Evolutionary conservation across 345 rosid species (phyloP).

Genomic region (Microthlaspi erraticum): DNA sequence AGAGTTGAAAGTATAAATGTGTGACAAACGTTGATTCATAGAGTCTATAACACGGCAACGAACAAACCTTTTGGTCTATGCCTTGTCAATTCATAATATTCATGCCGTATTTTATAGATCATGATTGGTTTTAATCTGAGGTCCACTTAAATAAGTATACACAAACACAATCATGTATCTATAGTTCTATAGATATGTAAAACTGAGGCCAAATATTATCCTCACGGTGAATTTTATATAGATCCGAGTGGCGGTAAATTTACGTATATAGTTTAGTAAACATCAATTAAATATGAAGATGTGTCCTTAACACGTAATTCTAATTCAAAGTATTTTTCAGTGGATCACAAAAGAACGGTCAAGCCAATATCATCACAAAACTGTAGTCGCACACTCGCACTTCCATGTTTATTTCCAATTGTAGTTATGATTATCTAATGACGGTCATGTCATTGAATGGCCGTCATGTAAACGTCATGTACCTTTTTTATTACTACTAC

Average conservation of each 20-base stretch:
- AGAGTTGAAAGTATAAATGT: conserved; percentile 12
- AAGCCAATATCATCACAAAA: conserved; percentile 28
- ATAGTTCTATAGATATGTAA: neutral
- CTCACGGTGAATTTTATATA: neutral
- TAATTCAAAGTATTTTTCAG: conserved; percentile 1
- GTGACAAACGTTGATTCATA: conserved; percentile 37
- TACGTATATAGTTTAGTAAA: neutral
- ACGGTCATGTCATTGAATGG: conserved; percentile 13
- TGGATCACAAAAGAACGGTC: conserved; percentile 18
- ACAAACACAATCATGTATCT: neutral
- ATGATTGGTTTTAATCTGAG: conserved; percentile 24
- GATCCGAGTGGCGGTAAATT: neutral
- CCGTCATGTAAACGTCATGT: conserved; percentile 14
- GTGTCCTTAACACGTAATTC: neutral
- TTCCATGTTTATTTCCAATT: neutral
- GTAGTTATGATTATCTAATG: neutral
- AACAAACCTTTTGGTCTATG: conserved; percentile 26
- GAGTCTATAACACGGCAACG: conserved; percentile 37
- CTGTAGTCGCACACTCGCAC: neutral
- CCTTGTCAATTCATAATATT: conserved; percentile 24
- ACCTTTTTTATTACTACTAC: too few relatives aligned
- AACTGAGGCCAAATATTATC: neutral
- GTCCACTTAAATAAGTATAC: conserved; percentile 6
- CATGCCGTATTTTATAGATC: conserved; percentile 20
- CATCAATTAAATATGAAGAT: neutral